Base-by-base conservation (phyloP, 768 basidiomycete species). In the Termitomyces sp. region DNA sequence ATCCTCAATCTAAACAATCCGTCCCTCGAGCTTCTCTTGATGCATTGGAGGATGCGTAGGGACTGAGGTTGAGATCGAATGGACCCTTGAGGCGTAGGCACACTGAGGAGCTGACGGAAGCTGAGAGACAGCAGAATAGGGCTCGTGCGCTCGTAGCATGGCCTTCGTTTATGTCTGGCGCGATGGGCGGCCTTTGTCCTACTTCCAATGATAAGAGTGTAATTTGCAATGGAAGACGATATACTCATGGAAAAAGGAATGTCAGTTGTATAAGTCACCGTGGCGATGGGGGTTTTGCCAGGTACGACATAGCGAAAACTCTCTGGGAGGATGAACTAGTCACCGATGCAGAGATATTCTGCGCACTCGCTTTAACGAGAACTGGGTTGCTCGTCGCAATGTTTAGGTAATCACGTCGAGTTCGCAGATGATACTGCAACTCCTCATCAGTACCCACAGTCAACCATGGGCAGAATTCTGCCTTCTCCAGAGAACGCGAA, bases 1-100 rank as follows among this genome's bases (percentile, higher is more conserved):
- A 32, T 56, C 43, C 48, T 60, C 56, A n/a, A 60, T 15, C 45
- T 58, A 48, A 7, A 45, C 49, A 9, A 58, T 54, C 11, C 57
- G 45, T 6, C 24, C 45, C 6, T 37, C 55, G 12, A 62, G 50
- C 54, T 47, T 44, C 14, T 41, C n/a, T 54, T 58, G 57, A 22
- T 50, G 44, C n/a, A 54, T 60, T 35, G 56, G 59, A 3, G 47
- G 19, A 35, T 51, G 49, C 8, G 21, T n/a, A 8, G 42, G 34
- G 9, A 41, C 38, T 17, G 46, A 17, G 10, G 38, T 17, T 51
- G 49, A 5, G 53, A 26, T 32, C 35, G 52, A 8, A 28, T 55
- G 38, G 50, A 42, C 5, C 43, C 47, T 14, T 24, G 37, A 8
- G 52, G 56, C 0, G 52, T 51, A 6, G 48, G 28, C 3, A 45